phyloP scores from a whole-genome alignment of 2,329 filamentous ascomycete species.

The Raffaelea ambrosiae region DNA sequence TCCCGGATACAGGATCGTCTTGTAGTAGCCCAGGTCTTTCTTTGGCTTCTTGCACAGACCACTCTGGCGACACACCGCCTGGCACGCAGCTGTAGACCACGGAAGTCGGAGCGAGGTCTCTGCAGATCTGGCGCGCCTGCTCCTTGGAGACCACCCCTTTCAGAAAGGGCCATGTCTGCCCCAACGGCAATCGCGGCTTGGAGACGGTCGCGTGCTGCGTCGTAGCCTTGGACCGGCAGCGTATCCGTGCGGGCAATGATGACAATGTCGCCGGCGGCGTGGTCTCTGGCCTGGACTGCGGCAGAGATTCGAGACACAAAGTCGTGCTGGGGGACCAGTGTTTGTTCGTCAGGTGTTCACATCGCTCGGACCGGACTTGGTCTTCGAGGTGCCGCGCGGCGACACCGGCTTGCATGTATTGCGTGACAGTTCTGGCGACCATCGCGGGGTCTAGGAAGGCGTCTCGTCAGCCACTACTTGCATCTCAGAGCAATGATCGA shows the following conservation, averaged over 20 bases:
- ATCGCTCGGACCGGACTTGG: slow-evolving; percentile 27
- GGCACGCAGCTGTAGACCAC: slow-evolving; percentile 51
- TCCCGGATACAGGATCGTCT: neutral
- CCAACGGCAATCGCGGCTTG: slow-evolving; percentile 36
- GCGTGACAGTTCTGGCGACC: slow-evolving; percentile 24
- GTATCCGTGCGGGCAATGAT: slow-evolving; percentile 52
- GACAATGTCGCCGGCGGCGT: slow-evolving; percentile 40
- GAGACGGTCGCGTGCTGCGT: slow-evolving; percentile 38
- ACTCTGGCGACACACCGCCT: slow-evolving; percentile 44
- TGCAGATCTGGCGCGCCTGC: slow-evolving; percentile 31
- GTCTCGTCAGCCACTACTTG: neutral
- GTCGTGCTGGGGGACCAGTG: slow-evolving; percentile 21
- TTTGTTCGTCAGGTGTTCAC: slow-evolving; percentile 29
- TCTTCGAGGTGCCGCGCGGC: slow-evolving; percentile 26
- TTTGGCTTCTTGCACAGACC: slow-evolving; percentile 41
- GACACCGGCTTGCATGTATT: slow-evolving; percentile 46
- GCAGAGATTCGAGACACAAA: slow-evolving; percentile 22
- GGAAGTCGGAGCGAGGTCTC: slow-evolving; percentile 38
- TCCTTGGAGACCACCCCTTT: slow-evolving; percentile 37
- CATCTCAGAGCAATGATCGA: too few relatives aligned
- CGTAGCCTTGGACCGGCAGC: slow-evolving; percentile 40
- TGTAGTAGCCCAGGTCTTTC: slow-evolving; percentile 48
- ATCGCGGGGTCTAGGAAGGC: slow-evolving; percentile 24
- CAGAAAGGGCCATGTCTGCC: slow-evolving; percentile 44
- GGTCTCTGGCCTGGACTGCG: slow-evolving; percentile 22